These are phyloP conservation scores for Tetrahymena thermophila DNA, from an alignment of 73 alveolate genomes.

Conservation along the genomic window DNA sequence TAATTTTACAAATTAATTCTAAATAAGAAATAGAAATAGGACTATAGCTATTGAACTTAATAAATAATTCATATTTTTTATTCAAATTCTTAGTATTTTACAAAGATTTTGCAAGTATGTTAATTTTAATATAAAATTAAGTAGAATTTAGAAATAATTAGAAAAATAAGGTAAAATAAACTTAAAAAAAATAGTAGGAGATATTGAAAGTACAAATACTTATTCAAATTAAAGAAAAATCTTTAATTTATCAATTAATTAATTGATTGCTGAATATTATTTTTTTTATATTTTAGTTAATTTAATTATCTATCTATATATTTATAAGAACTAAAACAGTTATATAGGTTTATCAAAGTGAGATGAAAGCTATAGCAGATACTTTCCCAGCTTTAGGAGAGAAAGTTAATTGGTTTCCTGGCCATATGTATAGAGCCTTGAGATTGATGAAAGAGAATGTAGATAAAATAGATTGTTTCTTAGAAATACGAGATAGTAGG, in stretches of 20 bases:
- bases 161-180: background rate
- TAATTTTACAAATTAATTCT: too few species aligned
- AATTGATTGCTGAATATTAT: too few species aligned
- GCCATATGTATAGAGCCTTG: constrained; percentile 85
- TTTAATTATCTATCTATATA: too few species aligned
- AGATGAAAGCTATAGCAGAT: constrained; percentile 1
- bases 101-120: background rate
- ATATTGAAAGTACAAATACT: background rate
- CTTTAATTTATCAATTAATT: background rate
- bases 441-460: constrained; percentile 44
- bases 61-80: too few species aligned
- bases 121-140: too few species aligned
- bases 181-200: background rate
- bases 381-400: constrained; percentile 3
- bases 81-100: too few species aligned
- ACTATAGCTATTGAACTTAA: too few species aligned
- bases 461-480: constrained; percentile 56
- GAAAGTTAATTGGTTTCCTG: constrained; percentile 82
- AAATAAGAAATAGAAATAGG: too few species aligned
- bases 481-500: constrained; percentile 86
- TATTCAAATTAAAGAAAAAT: background rate
- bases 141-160: background rate
- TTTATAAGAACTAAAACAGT: too few species aligned
- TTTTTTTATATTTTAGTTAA: too few species aligned
- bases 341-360: too few species aligned